Percentiles rank a stretch among this genome's conserved stretches.
Evolutionary conservation across 768 basidiomycete genomes (phyloP).

Genomic region (Xerocomellus intermedius): DNA sequence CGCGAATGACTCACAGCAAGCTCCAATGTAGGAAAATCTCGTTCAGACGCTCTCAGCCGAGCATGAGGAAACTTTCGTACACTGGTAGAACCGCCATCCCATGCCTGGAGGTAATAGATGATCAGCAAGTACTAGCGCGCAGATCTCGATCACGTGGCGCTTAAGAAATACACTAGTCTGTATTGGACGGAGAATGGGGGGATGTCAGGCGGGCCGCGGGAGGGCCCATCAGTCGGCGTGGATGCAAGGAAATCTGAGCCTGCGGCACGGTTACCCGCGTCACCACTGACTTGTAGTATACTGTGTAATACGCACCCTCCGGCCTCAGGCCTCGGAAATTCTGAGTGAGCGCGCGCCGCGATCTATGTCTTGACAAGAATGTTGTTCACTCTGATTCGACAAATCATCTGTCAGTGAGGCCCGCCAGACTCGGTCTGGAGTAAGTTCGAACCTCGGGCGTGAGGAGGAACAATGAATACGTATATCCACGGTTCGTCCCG

Average conservation of each 20-base stretch:
- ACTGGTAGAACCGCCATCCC: slow-evolving; percentile 6
- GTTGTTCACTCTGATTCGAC: too few relatives aligned
- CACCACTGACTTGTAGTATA: slow-evolving; percentile 29
- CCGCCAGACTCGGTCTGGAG: too few relatives aligned
- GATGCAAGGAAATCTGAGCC: slow-evolving; percentile 44
- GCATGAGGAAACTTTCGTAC: slow-evolving; percentile 29
- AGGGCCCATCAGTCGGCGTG: slow-evolving; percentile 17
- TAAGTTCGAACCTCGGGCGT: too few relatives aligned
- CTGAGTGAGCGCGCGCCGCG: too few relatives aligned
- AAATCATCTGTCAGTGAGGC: too few relatives aligned
- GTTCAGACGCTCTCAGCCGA: slow-evolving; percentile 35
- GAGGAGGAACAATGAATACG: too few relatives aligned
- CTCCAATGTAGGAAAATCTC: slow-evolving; percentile 44
- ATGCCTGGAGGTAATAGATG: not conserved
- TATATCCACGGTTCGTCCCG: too few relatives aligned
- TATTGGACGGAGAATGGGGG: not conserved
- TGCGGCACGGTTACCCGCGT: slow-evolving; percentile 43
- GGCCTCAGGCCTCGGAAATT: too few relatives aligned
- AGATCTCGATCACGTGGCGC: not conserved
- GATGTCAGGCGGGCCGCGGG: not conserved
- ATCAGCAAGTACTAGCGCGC: not conserved
- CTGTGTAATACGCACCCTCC: too few relatives aligned
- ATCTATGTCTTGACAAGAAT: too few relatives aligned
- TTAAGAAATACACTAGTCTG: not conserved
- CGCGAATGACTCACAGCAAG: slow-evolving; percentile 36